Evolutionary conservation across 2,329 filamentous ascomycete genomes (phyloP), one percentile per base, ranked within the genome.

Genomic region (Helotiales sp.): DNA sequence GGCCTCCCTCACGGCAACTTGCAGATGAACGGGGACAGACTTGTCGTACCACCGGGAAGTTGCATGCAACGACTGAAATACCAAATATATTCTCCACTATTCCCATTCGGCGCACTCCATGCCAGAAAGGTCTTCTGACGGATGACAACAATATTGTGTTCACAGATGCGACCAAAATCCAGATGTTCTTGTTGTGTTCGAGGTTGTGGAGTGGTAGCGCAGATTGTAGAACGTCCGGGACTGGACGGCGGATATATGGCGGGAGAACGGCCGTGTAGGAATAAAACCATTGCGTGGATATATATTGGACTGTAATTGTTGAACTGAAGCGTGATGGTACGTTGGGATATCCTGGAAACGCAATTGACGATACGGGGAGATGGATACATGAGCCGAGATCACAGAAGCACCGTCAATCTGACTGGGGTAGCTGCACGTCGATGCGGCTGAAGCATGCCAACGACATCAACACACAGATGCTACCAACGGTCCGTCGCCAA

Each of bases 401-500:
- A 6, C 34, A 13, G 34, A 40, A 40, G 11, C 34, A 13, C 34
- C 34, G 34, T 13, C 11, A 40, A 8, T 40, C 34, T 40, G 34
- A 40, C 34, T 40, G 34, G 34, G 34, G 34, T 40, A 40, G 34
- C 34, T 13, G 34, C 34, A 34, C 6, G 34, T 40, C 34, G 11
- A 11, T 40, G 6, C 34, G 34, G 34, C 34, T 40, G 34, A 40
- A 40, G 34, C 7, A 40, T 15, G 34, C 58, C 37, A 67, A 69
- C 66, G 6, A 69, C 43, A 70, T 68, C 58, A 49, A 60, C 20
- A 70, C 49, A 58, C 63, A 66, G 50, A 60, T 68, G 64, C 64
- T 66, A 50, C 45, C 24, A 64, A 62, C 63, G 67, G 32, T 65
- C 64, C 58, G 4, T 70, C 66, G 55, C 55, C 66, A 70, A 63